Evolutionary conservation across 176 grass and related monocot genomes (phyloP), one percentile per base, ranked within the genome.

Genomic region (Phragmites australis): DNA sequence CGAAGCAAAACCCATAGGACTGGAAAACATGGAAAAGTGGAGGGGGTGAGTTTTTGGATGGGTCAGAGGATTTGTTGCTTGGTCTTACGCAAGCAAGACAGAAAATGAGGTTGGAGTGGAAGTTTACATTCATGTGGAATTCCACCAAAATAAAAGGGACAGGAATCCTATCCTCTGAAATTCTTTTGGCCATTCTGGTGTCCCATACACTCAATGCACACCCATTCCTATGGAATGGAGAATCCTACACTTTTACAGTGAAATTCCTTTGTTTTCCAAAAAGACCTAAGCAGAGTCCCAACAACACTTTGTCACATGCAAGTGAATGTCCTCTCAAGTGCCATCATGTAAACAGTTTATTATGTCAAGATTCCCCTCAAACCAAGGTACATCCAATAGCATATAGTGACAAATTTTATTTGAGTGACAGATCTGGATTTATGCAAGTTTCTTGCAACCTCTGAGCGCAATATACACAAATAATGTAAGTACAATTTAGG

Each of bases 331-430:
- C 41, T 34, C 44, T 31, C 34, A 39, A 65, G 12, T 51, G 6
- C 8, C 25, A 23, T 74, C 9, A 37, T 23, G 53, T 16, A 40
- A 31, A 54, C 2, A 54, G 9, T 26, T 26, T 68, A 42, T 50
- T 50, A 61, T 70, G 65, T 8, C 19, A 47, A 72, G 14, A 61
- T 15, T 59, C 49, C 3, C 68, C 46, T 63, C 43, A 37, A 62
- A 37, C 16, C 44, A 60, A 14, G 21, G 21, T 42, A 49, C 30
- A n/a, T n/a, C 42, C 48, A 60, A 37, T 15, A 21, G 70, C 41
- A 74, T 29, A 73, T 4, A 65, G 31, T 74, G 48, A n/a, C 31
- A 52, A n/a, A 41, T 63, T 68, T 32, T 29, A 48, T 71, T 57
- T 9, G 13, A 31, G 44, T 64, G n/a, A 42, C 11, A 46, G 15